These are phyloP conservation scores for Ganoderma sinense DNA, from an alignment of 1,284 basidiomycete genomes.

Conservation along the genomic window DNA sequence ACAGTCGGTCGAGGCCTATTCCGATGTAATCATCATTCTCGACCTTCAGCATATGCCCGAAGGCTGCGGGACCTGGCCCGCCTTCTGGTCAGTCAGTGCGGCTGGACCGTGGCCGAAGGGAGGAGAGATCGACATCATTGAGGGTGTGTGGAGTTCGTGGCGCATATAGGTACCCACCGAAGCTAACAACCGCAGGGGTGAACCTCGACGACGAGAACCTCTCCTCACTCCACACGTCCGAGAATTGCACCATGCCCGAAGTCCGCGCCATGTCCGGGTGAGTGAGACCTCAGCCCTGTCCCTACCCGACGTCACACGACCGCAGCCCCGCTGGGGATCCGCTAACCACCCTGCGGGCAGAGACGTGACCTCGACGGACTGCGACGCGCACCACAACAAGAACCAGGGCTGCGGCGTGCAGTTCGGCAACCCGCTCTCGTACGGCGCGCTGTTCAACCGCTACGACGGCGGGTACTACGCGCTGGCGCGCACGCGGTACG, in stretches of 20 bases:
- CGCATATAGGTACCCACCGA: background rate
- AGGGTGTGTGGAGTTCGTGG: constrained; percentile 42
- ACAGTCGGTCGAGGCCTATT: constrained; percentile 49
- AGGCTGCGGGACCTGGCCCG: constrained; percentile 69
- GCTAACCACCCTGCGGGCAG: constrained; percentile 33
- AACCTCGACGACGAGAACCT: constrained; percentile 52
- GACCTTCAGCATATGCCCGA: constrained; percentile 63
- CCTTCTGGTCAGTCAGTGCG: constrained; percentile 67
- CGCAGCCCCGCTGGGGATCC: background rate
- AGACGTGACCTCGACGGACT: constrained; percentile 48
- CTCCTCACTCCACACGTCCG: constrained; percentile 61
- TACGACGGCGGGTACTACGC: constrained; percentile 60
- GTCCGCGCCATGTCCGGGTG: constrained; percentile 52
- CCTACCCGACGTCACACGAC: background rate
- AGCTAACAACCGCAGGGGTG: constrained; percentile 44
- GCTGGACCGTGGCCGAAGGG: constrained; percentile 61
- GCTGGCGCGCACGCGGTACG: constrained; percentile 45
- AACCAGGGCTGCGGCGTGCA: constrained; percentile 72
- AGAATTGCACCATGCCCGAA: constrained; percentile 52
- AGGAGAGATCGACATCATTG: constrained; percentile 61
- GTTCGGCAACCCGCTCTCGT: constrained; percentile 52
- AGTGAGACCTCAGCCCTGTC: constrained; percentile 30
- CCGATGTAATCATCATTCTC: constrained; percentile 54
- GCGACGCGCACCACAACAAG: constrained; percentile 56
- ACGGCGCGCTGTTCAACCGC: constrained; percentile 58